A percentile compares a stretch with the other conserved stretches of the same genome.
These are phyloP conservation scores for Scopulariopsis brevicaulis DNA, from an alignment of 2,329 filamentous ascomycete species.

Conservation along the genomic window DNA sequence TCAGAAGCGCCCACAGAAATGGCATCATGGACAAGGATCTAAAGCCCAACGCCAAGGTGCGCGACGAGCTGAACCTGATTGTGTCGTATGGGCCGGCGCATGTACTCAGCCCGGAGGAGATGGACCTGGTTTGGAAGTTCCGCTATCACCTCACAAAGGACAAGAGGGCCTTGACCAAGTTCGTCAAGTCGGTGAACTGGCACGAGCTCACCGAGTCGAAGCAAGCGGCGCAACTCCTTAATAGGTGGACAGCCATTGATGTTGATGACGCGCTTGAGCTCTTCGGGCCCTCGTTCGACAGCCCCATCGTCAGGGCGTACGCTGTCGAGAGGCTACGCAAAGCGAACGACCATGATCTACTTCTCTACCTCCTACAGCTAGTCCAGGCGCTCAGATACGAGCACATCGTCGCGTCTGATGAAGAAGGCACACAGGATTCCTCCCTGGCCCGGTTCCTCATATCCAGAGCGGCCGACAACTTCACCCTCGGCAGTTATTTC, in stretches of 20 bases:
- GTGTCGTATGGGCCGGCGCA: slow-evolving; percentile 91
- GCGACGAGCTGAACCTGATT: slow-evolving; percentile 85
- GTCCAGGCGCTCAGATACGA: slow-evolving; percentile 96
- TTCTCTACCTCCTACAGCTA: slow-evolving; percentile 84
- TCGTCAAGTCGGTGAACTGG: slow-evolving; percentile 97
- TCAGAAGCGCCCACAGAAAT: slow-evolving; percentile 80
- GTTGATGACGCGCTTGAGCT: slow-evolving; percentile 93
- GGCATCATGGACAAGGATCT: slow-evolving; percentile 91
- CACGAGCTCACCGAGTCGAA: slow-evolving; percentile 72
- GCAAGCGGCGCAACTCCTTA: slow-evolving; percentile 80
- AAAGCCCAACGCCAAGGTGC: slow-evolving; percentile 90
- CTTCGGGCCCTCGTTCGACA: slow-evolving; percentile 85
- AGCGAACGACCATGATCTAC: slow-evolving; percentile 81
- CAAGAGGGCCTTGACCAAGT: slow-evolving; percentile 87
- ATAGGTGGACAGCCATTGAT: slow-evolving; percentile 93
- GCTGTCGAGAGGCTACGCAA: slow-evolving; percentile 87
- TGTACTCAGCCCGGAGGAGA: slow-evolving; percentile 77
- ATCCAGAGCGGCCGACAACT: slow-evolving; percentile 74
- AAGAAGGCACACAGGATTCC: slow-evolving; percentile 59
- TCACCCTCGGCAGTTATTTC: slow-evolving; percentile 86
- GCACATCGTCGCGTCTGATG: slow-evolving; percentile 47
- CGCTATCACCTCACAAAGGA: slow-evolving; percentile 87
- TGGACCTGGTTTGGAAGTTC: slow-evolving; percentile 96
- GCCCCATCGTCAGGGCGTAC: slow-evolving; percentile 78
- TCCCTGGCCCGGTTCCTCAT: slow-evolving; percentile 86